A percentile compares a stretch with the other conserved stretches of the same genome.
Evolutionary conservation across 2,329 filamentous ascomycete species (phyloP).

Genomic region (Pleoardoris graminearum): DNA sequence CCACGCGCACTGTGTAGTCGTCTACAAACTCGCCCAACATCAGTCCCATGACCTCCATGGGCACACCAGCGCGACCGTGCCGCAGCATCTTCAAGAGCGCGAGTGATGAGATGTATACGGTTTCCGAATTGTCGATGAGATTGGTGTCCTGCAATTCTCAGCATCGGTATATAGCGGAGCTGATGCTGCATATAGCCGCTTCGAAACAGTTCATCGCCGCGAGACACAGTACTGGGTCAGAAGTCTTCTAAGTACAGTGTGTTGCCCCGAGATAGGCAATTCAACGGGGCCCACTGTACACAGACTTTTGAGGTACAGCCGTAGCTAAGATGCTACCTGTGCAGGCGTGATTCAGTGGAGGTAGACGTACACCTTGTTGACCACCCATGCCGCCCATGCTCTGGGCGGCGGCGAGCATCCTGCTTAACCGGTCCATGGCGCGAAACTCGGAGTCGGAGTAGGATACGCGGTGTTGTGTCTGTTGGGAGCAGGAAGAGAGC

Average conservation of each 20-base stretch:
- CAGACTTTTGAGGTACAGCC: too few relatives aligned
- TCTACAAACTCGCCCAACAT: conserved; percentile 99
- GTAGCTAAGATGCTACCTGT: background rate
- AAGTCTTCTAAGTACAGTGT: too few relatives aligned
- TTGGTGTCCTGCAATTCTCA: conserved; percentile 72
- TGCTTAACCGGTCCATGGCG: conserved; percentile 86
- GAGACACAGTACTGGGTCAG: too few relatives aligned
- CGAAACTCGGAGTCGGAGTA: conserved; percentile 6
- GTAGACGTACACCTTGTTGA: conserved; percentile 36
- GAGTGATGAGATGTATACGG: conserved; percentile 97
- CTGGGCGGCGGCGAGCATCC: conserved; percentile 77
- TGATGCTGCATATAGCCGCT: background rate
- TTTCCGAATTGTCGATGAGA: conserved; percentile 98
- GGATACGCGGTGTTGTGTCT: background rate
- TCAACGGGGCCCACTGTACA: too few relatives aligned
- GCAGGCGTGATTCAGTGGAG: background rate
- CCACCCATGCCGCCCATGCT: conserved; percentile 66
- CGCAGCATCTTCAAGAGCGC: conserved; percentile 98
- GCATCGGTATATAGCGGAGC: conserved; percentile 8
- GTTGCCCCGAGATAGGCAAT: too few relatives aligned
- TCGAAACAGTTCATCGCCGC: background rate
- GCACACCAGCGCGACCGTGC: conserved; percentile 94
- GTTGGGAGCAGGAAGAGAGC: conserved; percentile 3
- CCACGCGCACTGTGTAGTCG: conserved; percentile 96
- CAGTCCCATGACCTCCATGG: conserved; percentile 99